Base-by-base conservation (phyloP, 108 stramenopile species). In the Fragilariopsis cylindrus region DNA sequence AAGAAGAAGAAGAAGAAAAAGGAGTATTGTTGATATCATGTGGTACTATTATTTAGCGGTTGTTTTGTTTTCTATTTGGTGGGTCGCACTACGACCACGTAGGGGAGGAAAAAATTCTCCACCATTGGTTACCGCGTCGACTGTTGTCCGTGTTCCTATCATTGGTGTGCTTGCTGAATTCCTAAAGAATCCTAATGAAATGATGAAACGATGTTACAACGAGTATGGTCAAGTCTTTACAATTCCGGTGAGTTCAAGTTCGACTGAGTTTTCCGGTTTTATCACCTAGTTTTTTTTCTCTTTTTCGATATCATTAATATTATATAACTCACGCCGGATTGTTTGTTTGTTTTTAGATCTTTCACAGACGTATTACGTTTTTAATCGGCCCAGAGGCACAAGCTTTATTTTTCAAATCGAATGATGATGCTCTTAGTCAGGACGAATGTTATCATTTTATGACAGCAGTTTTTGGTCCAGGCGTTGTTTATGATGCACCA, bases 361-460 rank as follows among this genome's bases (percentile, higher is more conserved):
- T 93, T 65, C 87, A 92, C 78, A 83, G 96, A 67, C 94, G 96
- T 52, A 76, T 99, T 65, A 99, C 99, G 57, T 98, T 98, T 72
- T 84, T 99, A 72, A 87, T 99, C 44, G 99, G 99, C 1, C 98
- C 99, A 8, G 96, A 98, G 63, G 96, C 96, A 2, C 96, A 96
- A 79, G 89, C 88, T 30, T 85, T 97, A 21, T 99, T 99, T 88
- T 99, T 94, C 87, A 95, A 94, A 75, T 88, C 90, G 18, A 73
- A 69, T 53, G 98, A 99, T 73, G 97, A 98, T 60, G 85, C 85
- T 13, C 76, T 99, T 79, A 88, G 87, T 64, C 99, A 99, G 82
- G 84, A 95, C 64, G 97, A 96, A 76, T 93, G 92, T 45, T 99
- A 99, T 82, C 89, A 88, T 42, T 99, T 99, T 84, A 99, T 98